Evolutionary conservation across 1,284 basidiomycete genomes (phyloP).

Genomic region (Mycena citricolor): DNA sequence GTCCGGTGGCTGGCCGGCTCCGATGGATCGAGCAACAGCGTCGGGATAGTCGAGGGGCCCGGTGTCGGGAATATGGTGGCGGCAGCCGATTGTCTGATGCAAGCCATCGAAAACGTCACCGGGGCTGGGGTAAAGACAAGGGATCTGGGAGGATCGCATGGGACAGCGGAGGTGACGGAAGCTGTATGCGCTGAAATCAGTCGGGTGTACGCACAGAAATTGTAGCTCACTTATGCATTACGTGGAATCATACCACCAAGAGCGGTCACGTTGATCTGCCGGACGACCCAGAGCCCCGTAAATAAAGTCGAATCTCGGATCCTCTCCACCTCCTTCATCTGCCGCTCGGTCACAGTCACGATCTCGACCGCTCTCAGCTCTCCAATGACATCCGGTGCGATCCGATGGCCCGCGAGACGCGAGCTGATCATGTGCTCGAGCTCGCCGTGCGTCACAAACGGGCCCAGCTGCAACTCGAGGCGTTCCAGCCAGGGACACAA

Average conservation of each 20-base stretch:
- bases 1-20: slow-evolving; percentile 34
- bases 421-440: slow-evolving; percentile 15
- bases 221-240: no score
- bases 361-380: slow-evolving; percentile 7
- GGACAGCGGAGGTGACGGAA: slow-evolving; percentile 20
- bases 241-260: no score
- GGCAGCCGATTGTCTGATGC: slow-evolving; percentile 48
- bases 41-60: slow-evolving; percentile 15
- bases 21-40: slow-evolving; percentile 17
- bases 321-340: slow-evolving; percentile 4
- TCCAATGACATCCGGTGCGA: slow-evolving; percentile 9
- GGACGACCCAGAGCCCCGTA: no score
- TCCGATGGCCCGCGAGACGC: slow-evolving; percentile 9
- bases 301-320: no score
- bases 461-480: slow-evolving; percentile 12
- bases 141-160: slow-evolving; percentile 20
- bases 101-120: slow-evolving; percentile 47
- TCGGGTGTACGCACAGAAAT: slow-evolving; percentile 14
- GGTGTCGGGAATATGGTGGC: slow-evolving; percentile 42
- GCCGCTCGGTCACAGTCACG: slow-evolving; percentile 10
- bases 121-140: slow-evolving; percentile 24
- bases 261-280: no score
- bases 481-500: slow-evolving; percentile 17
- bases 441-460: slow-evolving; percentile 12
- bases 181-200: slow-evolving; percentile 20